Evolutionary conservation across 495 filamentous ascomycete genomes (phyloP), one percentile per base, ranked within the genome.

Genomic region (Schizothecium vesticola): DNA sequence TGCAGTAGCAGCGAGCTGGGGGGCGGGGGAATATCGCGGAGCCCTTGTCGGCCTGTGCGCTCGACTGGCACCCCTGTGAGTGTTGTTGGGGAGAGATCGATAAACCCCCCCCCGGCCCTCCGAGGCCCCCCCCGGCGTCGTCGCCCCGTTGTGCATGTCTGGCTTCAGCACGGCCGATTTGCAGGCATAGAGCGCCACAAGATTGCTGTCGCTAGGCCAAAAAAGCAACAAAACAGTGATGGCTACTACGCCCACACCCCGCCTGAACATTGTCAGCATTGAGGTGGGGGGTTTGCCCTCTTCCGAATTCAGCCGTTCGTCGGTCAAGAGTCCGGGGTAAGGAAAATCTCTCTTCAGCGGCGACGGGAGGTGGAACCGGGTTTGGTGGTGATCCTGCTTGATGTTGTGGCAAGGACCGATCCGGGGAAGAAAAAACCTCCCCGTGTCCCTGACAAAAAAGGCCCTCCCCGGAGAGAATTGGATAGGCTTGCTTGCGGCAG

Each of bases 171-270:
- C 22, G 59, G 62, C 60, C 43, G 61, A 23, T 64, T 65, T 22
- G 31, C 56, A 59, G 70, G 72, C 69, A 74, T 74, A 71, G 72
- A 72, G 69, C 69, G 74, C 72, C 72, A 72, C 72, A 33, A 74
- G 72, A 74, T 74, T 74, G 69, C 43, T 51, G 43, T 51, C 4
- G 43, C 57, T 70, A 62, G 70, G 67, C 66, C 66, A 70, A 70
- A 70, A 71, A 31, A 67, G 43, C 31, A 61, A 36, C 33, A 55
- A 55, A 36, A 55, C 13, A 29, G 22, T 31, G 19, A 24, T 21
- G 64, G 26, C 13, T 25, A 58, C 33, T 67, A 71, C 26, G 56
- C 12, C 12, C 67, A 64, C 67, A 31, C 67, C 56, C 60, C 55
- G 16, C 43, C 7, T 51, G 19, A n/a, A 2, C 43, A 59, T 28